Percentiles rank a stretch among this genome's conserved stretches.
These are phyloP conservation scores for Yamadazyma trypodendri DNA, from an alignment of 1,139 yeast species.

Conservation along the genomic window DNA sequence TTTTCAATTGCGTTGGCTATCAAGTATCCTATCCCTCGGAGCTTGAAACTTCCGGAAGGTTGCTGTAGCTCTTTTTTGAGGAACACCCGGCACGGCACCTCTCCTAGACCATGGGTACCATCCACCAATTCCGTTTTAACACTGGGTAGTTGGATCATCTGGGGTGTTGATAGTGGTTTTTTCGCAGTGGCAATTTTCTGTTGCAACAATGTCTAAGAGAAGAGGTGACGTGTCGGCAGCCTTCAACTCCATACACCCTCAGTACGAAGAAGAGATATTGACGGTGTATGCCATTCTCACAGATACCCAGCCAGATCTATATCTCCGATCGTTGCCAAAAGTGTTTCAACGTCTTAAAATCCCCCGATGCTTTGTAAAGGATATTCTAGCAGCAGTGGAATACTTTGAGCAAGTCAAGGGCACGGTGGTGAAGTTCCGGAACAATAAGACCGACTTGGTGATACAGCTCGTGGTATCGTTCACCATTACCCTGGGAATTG, in stretches of 20 bases:
- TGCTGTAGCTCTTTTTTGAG: slow-evolving; percentile 66
- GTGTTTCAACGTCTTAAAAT: slow-evolving; percentile 26
- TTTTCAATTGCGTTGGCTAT: slow-evolving; percentile 29
- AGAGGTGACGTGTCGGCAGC: slow-evolving; percentile 5
- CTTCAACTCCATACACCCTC: slow-evolving; percentile 19
- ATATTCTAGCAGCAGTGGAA: slow-evolving; percentile 31
- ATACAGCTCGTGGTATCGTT: slow-evolving; percentile 27
- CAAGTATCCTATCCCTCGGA: slow-evolving; percentile 61
- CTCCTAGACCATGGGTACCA: slow-evolving; percentile 24
- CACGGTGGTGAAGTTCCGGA: slow-evolving; percentile 4
- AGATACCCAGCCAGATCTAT: slow-evolving; percentile 30
- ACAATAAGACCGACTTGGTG: slow-evolving; percentile 24
- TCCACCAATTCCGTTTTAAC: slow-evolving; percentile 45
- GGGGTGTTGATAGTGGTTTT: not conserved
- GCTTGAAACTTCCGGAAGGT: slow-evolving; percentile 72
- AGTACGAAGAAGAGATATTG: slow-evolving; percentile 35
- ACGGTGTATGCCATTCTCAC: slow-evolving; percentile 26
- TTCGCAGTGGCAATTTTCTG: not conserved
- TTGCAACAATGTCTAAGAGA: slow-evolving; percentile 10
- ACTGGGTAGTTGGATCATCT: slow-evolving; percentile 23
- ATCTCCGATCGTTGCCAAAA: slow-evolving; percentile 25
- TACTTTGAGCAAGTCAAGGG: slow-evolving; percentile 31
- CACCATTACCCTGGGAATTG: slow-evolving; percentile 27
- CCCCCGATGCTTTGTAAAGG: slow-evolving; percentile 34
- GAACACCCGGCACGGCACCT: slow-evolving; percentile 47